Evolutionary conservation across 306 rosid genomes (phyloP), one percentile per base, ranked within the genome.

Genomic region (Neltuma alba): DNA sequence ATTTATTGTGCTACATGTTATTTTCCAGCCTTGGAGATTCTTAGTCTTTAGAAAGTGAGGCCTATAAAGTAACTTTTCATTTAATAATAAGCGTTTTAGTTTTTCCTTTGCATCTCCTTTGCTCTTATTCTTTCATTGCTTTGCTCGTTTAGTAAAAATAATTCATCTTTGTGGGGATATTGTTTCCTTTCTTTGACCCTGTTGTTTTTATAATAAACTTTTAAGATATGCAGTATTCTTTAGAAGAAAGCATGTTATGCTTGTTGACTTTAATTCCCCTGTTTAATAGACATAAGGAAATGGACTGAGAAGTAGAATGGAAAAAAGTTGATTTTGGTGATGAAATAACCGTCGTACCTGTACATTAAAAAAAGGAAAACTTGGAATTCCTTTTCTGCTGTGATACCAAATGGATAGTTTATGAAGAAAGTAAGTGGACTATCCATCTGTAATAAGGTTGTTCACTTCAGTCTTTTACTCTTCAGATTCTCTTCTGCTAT

Each of bases 101-200:
- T 47, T 72, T 73, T 30, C 38, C 80, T 68, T 77, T 38, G 67
- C 80, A 81, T 82, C 74, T 80, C 57, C 44, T 79, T 70, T 86
- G 38, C 42, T 44, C 71, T 84, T 33, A 86, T 77, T 85, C 78
- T 60, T 61, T 40, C 41, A 48, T 30, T 40, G 25, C 23, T 55
- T 28, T 25, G 54, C 47, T 41, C n/a, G 73, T 38, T 58, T 57
- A 31, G 50, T 42, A 70, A 78, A 58, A 76, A 63, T 55, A 50
- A 78, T 80, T 74, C 58, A 66, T 75, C 48, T 4, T 66, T 34
- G 70, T 25, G 57, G n/a, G 47, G 58, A 81, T 48, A 54, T 54
- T 80, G 44, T 67, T 74, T 72, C 75, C 48, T 75, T 25, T 58
- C 48, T 42, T 55, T 69, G 70, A 65, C 57, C 34, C 75, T 6